A percentile compares a stretch with the other conserved stretches of the same genome.
Evolutionary conservation across 306 rosid genomes (phyloP).

Genomic region (Malus sieversii): DNA sequence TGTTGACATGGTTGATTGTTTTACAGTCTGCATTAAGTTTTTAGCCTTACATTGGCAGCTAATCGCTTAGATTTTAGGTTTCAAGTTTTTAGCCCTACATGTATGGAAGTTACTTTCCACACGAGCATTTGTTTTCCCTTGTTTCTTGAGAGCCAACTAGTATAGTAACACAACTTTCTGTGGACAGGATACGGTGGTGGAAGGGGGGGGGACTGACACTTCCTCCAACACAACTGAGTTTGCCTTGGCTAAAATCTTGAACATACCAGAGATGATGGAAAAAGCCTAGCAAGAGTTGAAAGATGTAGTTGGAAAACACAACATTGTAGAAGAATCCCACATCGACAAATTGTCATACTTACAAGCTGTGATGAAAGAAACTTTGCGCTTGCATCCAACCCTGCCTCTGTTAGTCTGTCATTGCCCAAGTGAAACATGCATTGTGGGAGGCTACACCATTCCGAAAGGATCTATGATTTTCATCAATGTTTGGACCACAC

Average conservation of each 20-base stretch:
- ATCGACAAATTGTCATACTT: slow-evolving; percentile 43
- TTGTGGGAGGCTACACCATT: slow-evolving; percentile 44
- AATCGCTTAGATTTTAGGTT: too few relatives aligned
- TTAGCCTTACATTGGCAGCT: too few relatives aligned
- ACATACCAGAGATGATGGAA: slow-evolving; percentile 32
- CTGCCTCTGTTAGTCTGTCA: slow-evolving; percentile 54
- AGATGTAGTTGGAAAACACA: slow-evolving; percentile 35
- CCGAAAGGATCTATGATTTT: slow-evolving; percentile 49
- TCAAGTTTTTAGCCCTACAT: neutral
- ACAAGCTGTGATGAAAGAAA: slow-evolving; percentile 64
- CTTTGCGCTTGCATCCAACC: slow-evolving; percentile 48
- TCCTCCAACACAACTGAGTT: slow-evolving; percentile 61
- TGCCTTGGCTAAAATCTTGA: slow-evolving; percentile 50
- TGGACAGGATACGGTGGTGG: slow-evolving; percentile 51
- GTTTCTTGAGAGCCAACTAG: neutral
- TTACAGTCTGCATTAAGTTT: too few relatives aligned
- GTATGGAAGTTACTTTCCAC: neutral
- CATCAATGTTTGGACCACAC: slow-evolving; percentile 71
- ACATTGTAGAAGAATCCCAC: slow-evolving; percentile 60
- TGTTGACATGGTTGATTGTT: too few relatives aligned
- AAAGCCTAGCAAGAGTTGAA: slow-evolving; percentile 46
- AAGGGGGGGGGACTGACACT: slow-evolving; percentile 53
- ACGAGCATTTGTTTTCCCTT: neutral
- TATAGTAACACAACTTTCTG: neutral
- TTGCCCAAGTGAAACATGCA: slow-evolving; percentile 38